Evolutionary conservation across 306 rosid species (phyloP).

Genomic region (Castanea mollissima): DNA sequence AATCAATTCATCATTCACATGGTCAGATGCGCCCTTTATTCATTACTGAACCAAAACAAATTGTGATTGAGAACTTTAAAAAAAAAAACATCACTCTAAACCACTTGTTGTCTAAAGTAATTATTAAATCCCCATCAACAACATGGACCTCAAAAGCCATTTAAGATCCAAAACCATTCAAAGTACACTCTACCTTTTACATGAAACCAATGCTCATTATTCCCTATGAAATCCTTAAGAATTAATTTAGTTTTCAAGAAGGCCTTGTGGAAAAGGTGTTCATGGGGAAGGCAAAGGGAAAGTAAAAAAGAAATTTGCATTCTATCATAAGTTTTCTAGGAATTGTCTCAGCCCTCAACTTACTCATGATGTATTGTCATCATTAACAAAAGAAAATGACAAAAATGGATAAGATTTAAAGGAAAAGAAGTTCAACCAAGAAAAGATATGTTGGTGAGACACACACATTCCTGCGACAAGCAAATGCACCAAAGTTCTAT

Average conservation of each 20-base stretch:
- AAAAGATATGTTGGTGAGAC: neutral
- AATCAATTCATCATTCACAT: neutral
- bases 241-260: neutral
- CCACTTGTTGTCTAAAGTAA: neutral
- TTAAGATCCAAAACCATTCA: neutral
- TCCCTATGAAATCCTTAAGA: neutral
- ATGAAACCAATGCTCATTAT: neutral
- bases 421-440: neutral
- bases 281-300: neutral
- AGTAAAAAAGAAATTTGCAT: neutral
- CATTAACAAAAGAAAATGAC: neutral
- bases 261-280: neutral
- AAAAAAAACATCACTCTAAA: neutral
- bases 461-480: neutral
- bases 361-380: no score
- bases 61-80: neutral
- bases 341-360: no score
- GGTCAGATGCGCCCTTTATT: neutral
- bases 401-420: neutral
- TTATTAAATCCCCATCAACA: neutral
- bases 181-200: neutral
- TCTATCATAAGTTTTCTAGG: no score
- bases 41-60: neutral
- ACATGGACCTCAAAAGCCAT: neutral
- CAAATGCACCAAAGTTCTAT: neutral